Percentiles rank a stretch among this genome's conserved stretches.
Evolutionary conservation across 2,329 filamentous ascomycete species (phyloP).

Genomic region (Exophiala sp.): DNA sequence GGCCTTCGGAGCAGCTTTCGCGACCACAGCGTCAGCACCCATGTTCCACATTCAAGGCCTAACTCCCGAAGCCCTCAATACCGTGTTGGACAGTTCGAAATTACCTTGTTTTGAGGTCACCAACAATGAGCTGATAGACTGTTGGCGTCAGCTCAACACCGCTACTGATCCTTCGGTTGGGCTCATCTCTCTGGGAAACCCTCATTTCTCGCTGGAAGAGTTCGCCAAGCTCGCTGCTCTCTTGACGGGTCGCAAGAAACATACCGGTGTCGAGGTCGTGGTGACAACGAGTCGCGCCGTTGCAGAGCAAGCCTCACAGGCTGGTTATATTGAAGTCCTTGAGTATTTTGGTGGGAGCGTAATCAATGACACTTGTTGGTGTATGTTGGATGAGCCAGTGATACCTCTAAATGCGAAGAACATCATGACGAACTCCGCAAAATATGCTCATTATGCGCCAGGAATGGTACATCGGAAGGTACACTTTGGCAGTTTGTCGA

Average conservation of each 20-base stretch:
- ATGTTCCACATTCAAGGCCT: constrained; percentile 46
- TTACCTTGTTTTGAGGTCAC: constrained; percentile 4
- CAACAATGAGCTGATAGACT: constrained; percentile 7
- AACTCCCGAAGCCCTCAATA: constrained; percentile 36
- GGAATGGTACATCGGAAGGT: constrained; percentile 28
- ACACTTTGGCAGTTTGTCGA: constrained; percentile 30
- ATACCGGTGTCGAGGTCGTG: not conserved
- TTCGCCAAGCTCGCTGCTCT: constrained; percentile 34
- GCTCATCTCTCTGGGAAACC: constrained; percentile 45
- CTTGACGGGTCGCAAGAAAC: constrained; percentile 31
- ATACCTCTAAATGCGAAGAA: constrained; percentile 30
- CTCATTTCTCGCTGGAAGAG: constrained; percentile 44
- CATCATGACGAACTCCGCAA: constrained; percentile 47
- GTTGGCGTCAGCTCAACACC: constrained; percentile 28
- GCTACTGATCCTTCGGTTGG: constrained; percentile 28
- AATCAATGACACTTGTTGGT: constrained; percentile 49
- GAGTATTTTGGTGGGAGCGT: constrained; percentile 39
- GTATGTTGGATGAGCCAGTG: constrained; percentile 43
- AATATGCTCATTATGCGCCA: constrained; percentile 45
- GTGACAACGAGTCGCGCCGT: constrained; percentile 10
- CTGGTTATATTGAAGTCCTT: constrained; percentile 32
- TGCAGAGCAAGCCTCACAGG: constrained; percentile 25
- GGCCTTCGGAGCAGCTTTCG: constrained; percentile 46
- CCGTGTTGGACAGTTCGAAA: not conserved
- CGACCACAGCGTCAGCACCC: constrained; percentile 40